phyloP scores from a whole-genome alignment of 164 flowering plant genomes.

The Cinnamomum chago region DNA sequence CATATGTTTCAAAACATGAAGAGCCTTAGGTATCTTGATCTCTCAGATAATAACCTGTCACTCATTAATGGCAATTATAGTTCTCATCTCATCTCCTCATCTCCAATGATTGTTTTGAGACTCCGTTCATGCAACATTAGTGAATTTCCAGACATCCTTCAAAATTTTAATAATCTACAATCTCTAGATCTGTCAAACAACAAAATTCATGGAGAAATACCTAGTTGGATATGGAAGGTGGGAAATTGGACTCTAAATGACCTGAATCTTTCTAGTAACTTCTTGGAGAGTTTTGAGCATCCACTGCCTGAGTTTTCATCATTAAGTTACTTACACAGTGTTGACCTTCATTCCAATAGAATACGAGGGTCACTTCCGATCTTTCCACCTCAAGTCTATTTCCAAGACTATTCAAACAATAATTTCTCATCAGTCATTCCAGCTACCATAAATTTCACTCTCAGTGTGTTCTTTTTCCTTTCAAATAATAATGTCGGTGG shows the following conservation, averaged over 20 bases:
- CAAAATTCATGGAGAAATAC: background rate
- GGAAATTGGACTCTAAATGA: fast-evolving
- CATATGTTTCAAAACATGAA: background rate
- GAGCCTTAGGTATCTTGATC: background rate
- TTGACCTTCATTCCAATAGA: conserved; percentile 8
- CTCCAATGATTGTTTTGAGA: background rate
- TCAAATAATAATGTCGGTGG: background rate
- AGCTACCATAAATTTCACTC: background rate
- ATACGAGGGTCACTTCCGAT: conserved; percentile 16
- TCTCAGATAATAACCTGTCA: background rate
- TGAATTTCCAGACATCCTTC: conserved; percentile 16
- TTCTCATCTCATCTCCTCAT: background rate
- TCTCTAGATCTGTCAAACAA: conserved; percentile 2
- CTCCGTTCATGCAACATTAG: conserved; percentile 14
- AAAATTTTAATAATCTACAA: background rate
- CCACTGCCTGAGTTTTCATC: background rate
- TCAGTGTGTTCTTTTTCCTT: background rate
- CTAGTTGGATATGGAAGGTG: conserved; percentile 4
- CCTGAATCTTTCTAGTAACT: conserved; percentile 5
- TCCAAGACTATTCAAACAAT: background rate
- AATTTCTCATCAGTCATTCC: background rate
- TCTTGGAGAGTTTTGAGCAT: background rate
- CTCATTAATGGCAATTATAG: background rate
- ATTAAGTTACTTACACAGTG: fast-evolving
- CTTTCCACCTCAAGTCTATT: background rate